Evolutionary conservation across 495 filamentous ascomycete species (phyloP).

Genomic region (Pyrenopolyporus hunteri): DNA sequence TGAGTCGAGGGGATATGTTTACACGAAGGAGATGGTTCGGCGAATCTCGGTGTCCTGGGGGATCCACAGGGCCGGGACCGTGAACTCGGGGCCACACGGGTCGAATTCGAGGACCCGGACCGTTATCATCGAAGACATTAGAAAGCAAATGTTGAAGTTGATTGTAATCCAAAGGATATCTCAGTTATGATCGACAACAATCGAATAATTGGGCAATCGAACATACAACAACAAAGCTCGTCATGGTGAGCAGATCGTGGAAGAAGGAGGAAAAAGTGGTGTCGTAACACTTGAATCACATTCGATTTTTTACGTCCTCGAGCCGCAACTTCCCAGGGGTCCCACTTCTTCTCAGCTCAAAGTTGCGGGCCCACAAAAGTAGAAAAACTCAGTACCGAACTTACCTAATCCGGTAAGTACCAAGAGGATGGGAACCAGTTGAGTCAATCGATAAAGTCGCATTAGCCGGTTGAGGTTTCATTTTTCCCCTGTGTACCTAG

Average conservation of each 20-base stretch:
- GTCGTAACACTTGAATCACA: constrained; percentile 34
- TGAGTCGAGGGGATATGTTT: constrained; percentile 20
- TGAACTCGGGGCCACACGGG: constrained; percentile 32
- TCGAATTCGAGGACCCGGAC: constrained; percentile 25
- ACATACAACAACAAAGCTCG: constrained; percentile 5
- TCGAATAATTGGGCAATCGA: neutral
- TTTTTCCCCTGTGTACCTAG: neutral
- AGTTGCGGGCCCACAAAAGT: neutral
- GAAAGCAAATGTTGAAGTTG: neutral
- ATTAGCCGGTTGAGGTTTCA: constrained; percentile 19
- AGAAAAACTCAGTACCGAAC: constrained; percentile 22
- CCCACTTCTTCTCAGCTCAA: constrained; percentile 8
- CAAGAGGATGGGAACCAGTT: constrained; percentile 27
- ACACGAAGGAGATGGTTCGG: constrained; percentile 27
- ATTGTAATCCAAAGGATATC: neutral
- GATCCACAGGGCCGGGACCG: constrained; percentile 37
- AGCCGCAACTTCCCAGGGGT: constrained; percentile 23
- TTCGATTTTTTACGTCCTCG: constrained; percentile 18
- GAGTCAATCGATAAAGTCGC: constrained; percentile 6
- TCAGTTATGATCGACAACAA: constrained; percentile 2
- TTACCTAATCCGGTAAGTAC: constrained; percentile 30
- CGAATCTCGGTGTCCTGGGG: constrained; percentile 30
- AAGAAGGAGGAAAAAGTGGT: constrained; percentile 20
- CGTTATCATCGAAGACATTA: neutral
- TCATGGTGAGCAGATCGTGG: constrained; percentile 6